Base-by-base conservation (phyloP, 306 rosid species). In the Malus orientalis region DNA sequence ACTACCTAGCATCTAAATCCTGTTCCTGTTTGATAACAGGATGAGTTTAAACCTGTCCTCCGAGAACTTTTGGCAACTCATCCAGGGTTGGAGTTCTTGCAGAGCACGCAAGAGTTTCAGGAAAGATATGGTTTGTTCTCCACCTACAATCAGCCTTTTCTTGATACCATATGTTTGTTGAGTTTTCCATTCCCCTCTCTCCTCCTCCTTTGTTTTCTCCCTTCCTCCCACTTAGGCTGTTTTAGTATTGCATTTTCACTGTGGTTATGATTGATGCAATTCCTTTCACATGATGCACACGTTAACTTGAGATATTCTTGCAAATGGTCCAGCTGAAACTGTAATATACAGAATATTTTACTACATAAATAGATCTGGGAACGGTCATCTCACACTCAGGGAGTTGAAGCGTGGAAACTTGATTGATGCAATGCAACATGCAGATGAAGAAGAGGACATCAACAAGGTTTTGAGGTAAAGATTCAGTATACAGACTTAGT, bases 381-480 rank as follows among this genome's bases (percentile, higher is more conserved):
- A 88, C 70, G 96, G 99, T 40, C 89, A 83, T 76, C 96, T 96
- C 80, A 90, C 97, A 76, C 89, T 96, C 77, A 87, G 96, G 89
- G 99, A 96, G 89, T 88, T 96, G 74, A 96, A 91, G 86, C 96
- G 94, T 80, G 97, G 98, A 70, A 96, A 92, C 80, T 74, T 93
- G 73, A 89, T 96, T 87, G 99, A 96, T 85, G 99, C 97, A 74
- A 92, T 96, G 98, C 99, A 86, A 83, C 99, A 96, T 86, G 98
- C 97, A 6, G 99, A 96, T 51, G 99, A 93, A 85, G 99, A 96
- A 84, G 99, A 96, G 82, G 99, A 96, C 84, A 96, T 96, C 70
- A 96, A 96, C 84, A 96, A 96, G 87, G 99, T 96, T 81, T 88
- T 96, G 88, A 91, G 99, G 99, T 96, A 87, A 76, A 81, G 63